A percentile compares a stretch with the other conserved stretches of the same genome.
phyloP scores from a whole-genome alignment of 2,329 filamentous ascomycete genomes.

The Pleurostoma richardsiae region DNA sequence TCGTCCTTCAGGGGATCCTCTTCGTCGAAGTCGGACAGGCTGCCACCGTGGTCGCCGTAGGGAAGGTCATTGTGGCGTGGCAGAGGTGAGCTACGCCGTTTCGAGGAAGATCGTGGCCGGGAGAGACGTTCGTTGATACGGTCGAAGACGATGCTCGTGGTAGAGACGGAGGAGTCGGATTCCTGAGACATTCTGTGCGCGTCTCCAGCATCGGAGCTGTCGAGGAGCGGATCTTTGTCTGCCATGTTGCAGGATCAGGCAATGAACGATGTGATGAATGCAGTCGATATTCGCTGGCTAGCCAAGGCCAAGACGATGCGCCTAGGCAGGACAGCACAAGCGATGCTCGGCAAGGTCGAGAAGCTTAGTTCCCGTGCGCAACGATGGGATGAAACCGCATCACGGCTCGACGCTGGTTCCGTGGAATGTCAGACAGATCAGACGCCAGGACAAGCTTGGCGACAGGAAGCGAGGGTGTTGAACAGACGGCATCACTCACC shows the following conservation, averaged over 20 bases:
- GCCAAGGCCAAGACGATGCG: not conserved
- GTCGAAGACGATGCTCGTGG: constrained; percentile 77
- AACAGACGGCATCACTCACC: too few species aligned
- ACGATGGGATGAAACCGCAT: not conserved
- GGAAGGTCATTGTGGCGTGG: constrained; percentile 6
- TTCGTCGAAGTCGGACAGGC: constrained; percentile 34
- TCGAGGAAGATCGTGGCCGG: constrained; percentile 12
- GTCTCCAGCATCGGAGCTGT: constrained; percentile 2
- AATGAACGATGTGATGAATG: not conserved
- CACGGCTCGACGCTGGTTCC: not conserved
- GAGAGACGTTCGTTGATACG: constrained; percentile 56
- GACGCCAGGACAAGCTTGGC: too few species aligned
- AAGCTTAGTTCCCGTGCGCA: not conserved
- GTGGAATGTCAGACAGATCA: too few species aligned
- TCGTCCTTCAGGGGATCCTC: constrained; percentile 40
- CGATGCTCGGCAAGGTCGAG: not conserved
- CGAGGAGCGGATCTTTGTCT: constrained; percentile 5
- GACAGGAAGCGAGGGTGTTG: too few species aligned
- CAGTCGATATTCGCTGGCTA: not conserved
- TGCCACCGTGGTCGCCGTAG: constrained; percentile 15
- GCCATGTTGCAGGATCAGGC: not conserved
- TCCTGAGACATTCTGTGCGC: constrained; percentile 39
- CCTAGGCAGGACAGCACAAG: not conserved
- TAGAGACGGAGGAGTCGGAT: constrained; percentile 74
- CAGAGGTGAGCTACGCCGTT: constrained; percentile 5